phyloP scores from a whole-genome alignment of 2,329 filamentous ascomycete genomes.

The Epichloe brachyelytri region DNA sequence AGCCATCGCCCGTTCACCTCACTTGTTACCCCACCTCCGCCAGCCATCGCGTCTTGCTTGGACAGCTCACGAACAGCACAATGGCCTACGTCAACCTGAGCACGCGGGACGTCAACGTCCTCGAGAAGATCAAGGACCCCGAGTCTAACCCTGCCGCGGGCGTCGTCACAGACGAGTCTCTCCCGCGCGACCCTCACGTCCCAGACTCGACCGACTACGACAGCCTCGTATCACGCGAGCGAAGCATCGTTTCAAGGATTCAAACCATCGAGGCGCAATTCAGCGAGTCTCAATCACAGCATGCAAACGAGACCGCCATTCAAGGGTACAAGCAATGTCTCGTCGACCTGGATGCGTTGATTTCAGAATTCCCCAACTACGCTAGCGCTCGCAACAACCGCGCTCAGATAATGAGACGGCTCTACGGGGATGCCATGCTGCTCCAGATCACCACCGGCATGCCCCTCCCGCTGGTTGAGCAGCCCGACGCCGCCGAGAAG shows the following conservation, averaged over 20 bases:
- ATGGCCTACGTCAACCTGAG: slow-evolving; percentile 39
- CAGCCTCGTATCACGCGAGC: slow-evolving; percentile 35
- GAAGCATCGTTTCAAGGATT: slow-evolving; percentile 38
- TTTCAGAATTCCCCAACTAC: slow-evolving; percentile 48
- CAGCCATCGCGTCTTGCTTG: not conserved
- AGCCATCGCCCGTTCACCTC: not conserved
- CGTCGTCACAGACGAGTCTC: slow-evolving; percentile 39
- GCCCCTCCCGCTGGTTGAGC: slow-evolving; percentile 28
- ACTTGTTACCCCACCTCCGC: not conserved
- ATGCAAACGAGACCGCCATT: slow-evolving; percentile 23
- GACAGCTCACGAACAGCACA: slow-evolving; percentile 5
- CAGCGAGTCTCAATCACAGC: slow-evolving; percentile 25
- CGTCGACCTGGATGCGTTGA: slow-evolving; percentile 38
- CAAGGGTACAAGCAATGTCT: slow-evolving; percentile 35
- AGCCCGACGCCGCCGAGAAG: slow-evolving; percentile 25
- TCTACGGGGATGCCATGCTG: slow-evolving; percentile 49
- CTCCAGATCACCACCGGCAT: slow-evolving; percentile 25
- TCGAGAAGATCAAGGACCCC: slow-evolving; percentile 55
- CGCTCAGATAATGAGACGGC: slow-evolving; percentile 50
- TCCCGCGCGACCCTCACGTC: slow-evolving; percentile 46
- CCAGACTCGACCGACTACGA: slow-evolving; percentile 38
- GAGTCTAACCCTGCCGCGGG: slow-evolving; percentile 45
- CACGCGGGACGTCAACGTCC: slow-evolving; percentile 45
- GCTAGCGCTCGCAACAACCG: slow-evolving; percentile 65
- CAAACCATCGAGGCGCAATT: slow-evolving; percentile 43